A percentile compares a stretch with the other conserved stretches of the same genome.
These are phyloP conservation scores for Picea abies DNA, from an alignment of 83 land plant species.

Conservation along the genomic window DNA sequence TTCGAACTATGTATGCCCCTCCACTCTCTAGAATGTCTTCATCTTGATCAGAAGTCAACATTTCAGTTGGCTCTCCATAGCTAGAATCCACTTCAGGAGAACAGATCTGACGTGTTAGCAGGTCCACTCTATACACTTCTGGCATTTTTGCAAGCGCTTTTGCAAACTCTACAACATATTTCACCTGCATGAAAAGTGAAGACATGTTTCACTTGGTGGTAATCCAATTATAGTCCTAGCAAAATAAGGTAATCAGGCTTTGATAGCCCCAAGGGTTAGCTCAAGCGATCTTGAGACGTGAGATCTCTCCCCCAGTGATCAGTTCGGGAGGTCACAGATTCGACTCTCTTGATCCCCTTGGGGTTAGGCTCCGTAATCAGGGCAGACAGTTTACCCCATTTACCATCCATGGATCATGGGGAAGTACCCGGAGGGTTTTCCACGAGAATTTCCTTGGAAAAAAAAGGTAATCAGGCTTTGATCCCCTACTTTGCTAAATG, in stretches of 20 bases:
- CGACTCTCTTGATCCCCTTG: too few relatives aligned
- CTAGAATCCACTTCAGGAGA: constrained; percentile 82
- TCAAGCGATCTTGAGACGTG: too few relatives aligned
- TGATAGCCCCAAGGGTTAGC: too few relatives aligned
- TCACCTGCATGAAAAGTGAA: constrained; percentile 58
- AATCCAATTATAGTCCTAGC: neutral
- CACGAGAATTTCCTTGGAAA: too few relatives aligned
- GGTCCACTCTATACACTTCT: constrained; percentile 87
- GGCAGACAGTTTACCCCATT: too few relatives aligned
- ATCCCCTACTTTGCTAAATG: neutral
- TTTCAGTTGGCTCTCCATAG: constrained; percentile 95
- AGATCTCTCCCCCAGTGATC: too few relatives aligned
- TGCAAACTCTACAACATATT: constrained; percentile 96
- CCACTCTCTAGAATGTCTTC: constrained; percentile 59
- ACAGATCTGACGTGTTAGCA: constrained; percentile 82
- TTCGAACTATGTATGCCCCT: constrained; percentile 92
- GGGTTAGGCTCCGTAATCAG: too few relatives aligned
- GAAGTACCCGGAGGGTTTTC: too few relatives aligned
- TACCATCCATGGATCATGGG: too few relatives aligned
- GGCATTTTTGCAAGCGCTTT: constrained; percentile 76
- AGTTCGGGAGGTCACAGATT: too few relatives aligned
- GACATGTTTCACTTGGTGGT: neutral
- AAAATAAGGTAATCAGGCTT: neutral
- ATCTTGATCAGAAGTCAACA: constrained; percentile 58
- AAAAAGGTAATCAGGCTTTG: neutral